These are phyloP conservation scores for Macrocystidia cucumis DNA, from an alignment of 1,284 basidiomycete species.

Conservation along the genomic window DNA sequence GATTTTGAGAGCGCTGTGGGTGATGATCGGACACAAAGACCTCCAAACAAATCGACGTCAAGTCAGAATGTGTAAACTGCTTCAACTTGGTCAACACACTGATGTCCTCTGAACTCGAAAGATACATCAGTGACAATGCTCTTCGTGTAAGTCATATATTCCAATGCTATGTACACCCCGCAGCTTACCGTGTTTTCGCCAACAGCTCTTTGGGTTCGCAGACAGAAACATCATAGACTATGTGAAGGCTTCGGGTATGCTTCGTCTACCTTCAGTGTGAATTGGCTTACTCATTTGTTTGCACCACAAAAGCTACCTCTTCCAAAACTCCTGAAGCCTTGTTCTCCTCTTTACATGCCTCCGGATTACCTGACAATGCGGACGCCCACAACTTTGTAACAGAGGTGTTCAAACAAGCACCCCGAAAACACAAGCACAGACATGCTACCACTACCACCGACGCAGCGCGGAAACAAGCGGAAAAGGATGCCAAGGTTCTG, in stretches of 20 bases:
- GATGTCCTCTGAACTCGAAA: constrained; percentile 57
- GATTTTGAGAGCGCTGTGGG: no score
- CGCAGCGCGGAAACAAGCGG: constrained; percentile 48
- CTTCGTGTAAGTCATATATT: constrained; percentile 49
- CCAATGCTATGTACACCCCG: constrained; percentile 3
- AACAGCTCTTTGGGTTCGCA: constrained; percentile 74
- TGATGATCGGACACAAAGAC: no score
- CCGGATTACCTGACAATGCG: constrained; percentile 75
- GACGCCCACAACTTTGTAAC: constrained; percentile 76
- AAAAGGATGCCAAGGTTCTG: constrained; percentile 67
- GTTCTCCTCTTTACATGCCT: constrained; percentile 65
- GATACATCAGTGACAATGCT: constrained; percentile 84
- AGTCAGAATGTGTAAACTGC: no score
- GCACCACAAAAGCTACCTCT: constrained; percentile 57
- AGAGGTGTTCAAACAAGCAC: constrained; percentile 72
- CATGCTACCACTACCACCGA: constrained; percentile 29
- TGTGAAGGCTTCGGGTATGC: constrained; percentile 75
- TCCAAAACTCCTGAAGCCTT: constrained; percentile 78
- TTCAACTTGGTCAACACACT: no score
- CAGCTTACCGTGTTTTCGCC: constrained; percentile 4
- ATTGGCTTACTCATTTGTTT: constrained; percentile 12
- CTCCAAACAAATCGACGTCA: no score
- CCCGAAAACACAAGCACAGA: constrained; percentile 66
- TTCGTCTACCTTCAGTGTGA: constrained; percentile 10
- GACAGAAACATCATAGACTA: constrained; percentile 82